Base-by-base conservation (phyloP, 805 yeast species). In the Starmerella stellata region DNA sequence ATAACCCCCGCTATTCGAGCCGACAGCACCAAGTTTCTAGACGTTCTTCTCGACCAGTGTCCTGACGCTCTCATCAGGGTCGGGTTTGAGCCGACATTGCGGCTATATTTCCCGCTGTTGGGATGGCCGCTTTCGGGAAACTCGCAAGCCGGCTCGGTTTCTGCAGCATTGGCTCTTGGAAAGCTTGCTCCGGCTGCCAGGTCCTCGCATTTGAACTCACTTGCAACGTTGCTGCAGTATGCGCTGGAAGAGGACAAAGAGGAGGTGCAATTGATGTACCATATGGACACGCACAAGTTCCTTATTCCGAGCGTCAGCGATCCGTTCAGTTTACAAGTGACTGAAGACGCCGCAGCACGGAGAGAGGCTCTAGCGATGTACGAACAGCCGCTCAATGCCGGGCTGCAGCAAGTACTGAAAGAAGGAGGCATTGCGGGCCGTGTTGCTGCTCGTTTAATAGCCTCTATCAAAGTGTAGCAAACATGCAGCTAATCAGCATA, bases 1-100 rank as follows among this genome's bases (percentile, higher is more conserved):
- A 78, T 90, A 30, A 69, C 69, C 23, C 74, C 82, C 1, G 73
- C 72, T 3, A 74, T 90, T 21, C 68, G 94, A 39, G 69, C 71
- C 34, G 83, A 79, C 43, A 72, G 93, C 2, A 70, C 87, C 0
- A 70, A 67, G 41, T 79, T 78, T 48, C 59, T 85, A 20, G 63
- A 66, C 30, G 63, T 74, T 3, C 53, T 83, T 38, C 54, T 82
- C n/a, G 62, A 66, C 20, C 38, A 38, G 34, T 41, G 46, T 21
- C 48, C 52, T 1, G 21, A 32, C 18, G 42, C 43, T 33, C 28
- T 40, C 13, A 44, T 44, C 4, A 41, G 53, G 2, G 41, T 39
- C 14, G 51, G 52, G 14, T 51, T 50, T 28, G 42, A 47, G 14
- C 40, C 43, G 16, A 48, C 53, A 1, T 56, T 90, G 40, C 66